These are phyloP conservation scores for Candida orba DNA, from an alignment of 805 yeast species.

Conservation along the genomic window DNA sequence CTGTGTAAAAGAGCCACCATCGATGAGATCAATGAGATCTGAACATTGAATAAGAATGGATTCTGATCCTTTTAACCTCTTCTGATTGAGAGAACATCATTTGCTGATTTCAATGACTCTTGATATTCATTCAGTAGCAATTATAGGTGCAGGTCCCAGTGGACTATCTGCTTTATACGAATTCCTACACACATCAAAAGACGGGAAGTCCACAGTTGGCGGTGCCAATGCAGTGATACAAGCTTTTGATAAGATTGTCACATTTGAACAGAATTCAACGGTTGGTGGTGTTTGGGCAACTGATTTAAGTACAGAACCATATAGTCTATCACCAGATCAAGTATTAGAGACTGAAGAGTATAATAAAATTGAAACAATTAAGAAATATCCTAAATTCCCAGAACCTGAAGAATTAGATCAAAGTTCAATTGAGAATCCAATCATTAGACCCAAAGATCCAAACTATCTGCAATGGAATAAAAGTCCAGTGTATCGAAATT, in stretches of 20 bases:
- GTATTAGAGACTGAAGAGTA: conserved; percentile 15
- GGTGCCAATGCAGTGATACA: not conserved
- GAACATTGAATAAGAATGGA: too few relatives aligned
- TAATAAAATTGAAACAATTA: not conserved
- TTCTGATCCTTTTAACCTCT: too few relatives aligned
- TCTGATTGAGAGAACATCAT: too few relatives aligned
- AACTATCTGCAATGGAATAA: conserved; percentile 30
- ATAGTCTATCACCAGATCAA: conserved; percentile 19
- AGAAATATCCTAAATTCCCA: not conserved
- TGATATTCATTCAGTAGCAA: conserved; percentile 21
- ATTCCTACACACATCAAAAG: conserved; percentile 22
- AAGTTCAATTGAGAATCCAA: conserved; percentile 13
- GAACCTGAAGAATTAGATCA: not conserved
- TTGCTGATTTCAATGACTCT: not conserved
- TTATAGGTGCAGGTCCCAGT: conserved; percentile 27
- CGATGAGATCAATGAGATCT: not conserved
- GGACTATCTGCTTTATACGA: conserved; percentile 26
- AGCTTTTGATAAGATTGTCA: conserved; percentile 23
- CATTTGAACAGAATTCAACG: conserved; percentile 27
- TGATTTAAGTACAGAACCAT: not conserved
- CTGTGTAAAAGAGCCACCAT: not conserved
- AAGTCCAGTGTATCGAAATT: conserved; percentile 28
- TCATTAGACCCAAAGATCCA: conserved; percentile 6
- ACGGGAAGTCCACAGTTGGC: conserved; percentile 23
- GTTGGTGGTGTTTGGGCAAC: conserved; percentile 35